Evolutionary conservation across 331 rosid species (phyloP).

Genomic region (Stylosanthes scabra): DNA sequence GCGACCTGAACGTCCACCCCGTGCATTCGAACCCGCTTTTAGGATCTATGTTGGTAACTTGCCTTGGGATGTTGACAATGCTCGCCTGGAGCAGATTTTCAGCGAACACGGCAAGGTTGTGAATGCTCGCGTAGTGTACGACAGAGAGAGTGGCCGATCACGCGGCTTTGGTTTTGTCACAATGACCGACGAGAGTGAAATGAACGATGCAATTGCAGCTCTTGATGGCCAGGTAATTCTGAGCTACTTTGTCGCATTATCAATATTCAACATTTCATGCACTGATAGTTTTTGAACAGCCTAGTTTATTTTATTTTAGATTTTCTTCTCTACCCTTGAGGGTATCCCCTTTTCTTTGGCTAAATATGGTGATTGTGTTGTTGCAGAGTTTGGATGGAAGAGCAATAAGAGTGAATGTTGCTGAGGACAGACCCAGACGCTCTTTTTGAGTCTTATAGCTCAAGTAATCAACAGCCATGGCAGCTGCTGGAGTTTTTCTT

Average conservation of each 20-base stretch:
- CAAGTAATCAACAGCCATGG: constrained; percentile 35
- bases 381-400: constrained; percentile 90
- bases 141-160: constrained; percentile 90
- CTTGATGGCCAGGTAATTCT: constrained; percentile 83
- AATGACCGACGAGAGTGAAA: constrained; percentile 70
- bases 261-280: neutral
- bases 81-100: constrained; percentile 68
- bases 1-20: constrained; percentile 69
- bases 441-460: constrained; percentile 49
- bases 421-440: constrained; percentile 87
- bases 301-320: neutral
- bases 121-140: constrained; percentile 77
- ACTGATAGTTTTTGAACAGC: constrained; percentile 7
- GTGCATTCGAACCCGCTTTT: constrained; percentile 51
- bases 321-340: no score
- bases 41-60: constrained; percentile 83
- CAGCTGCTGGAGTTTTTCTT: constrained; percentile 35
- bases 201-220: constrained; percentile 92
- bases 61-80: constrained; percentile 84
- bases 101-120: constrained; percentile 81
- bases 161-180: constrained; percentile 98
- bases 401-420: constrained; percentile 83
- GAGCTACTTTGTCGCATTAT: constrained; percentile 2
- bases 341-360: no score
- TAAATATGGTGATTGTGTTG: constrained; percentile 24